Evolutionary conservation across 345 rosid species (phyloP).

Genomic region (Syzygium jambos): DNA sequence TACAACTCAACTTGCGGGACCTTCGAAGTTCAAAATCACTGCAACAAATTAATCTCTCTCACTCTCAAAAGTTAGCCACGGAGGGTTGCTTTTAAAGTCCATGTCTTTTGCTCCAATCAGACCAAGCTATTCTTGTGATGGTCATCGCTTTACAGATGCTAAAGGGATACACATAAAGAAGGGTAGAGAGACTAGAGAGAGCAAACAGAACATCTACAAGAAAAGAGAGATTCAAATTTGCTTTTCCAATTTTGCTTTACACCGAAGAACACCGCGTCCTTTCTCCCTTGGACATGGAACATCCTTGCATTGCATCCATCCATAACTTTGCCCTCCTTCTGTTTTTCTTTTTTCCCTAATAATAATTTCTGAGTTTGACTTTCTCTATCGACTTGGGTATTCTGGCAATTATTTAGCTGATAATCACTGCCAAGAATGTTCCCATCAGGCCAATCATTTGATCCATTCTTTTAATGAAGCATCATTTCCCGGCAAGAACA

Average conservation of each 20-base stretch:
- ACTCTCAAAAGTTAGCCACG: neutral
- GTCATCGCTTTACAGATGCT: neutral
- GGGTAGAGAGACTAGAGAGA: neutral
- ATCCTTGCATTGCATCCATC: neutral
- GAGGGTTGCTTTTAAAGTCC: neutral
- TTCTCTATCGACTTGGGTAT: neutral
- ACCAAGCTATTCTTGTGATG: neutral
- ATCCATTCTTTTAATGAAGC: neutral
- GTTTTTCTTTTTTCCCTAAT: neutral
- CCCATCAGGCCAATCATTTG: constrained; percentile 5
- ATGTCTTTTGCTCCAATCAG: neutral
- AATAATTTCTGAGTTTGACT: neutral
- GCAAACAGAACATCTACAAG: neutral
- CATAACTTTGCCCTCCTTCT: neutral
- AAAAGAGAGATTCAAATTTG: neutral
- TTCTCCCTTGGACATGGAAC: neutral
- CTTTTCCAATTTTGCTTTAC: neutral
- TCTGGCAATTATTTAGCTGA: neutral
- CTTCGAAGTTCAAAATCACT: neutral
- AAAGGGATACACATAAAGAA: neutral
- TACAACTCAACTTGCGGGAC: neutral
- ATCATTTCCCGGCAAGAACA: neutral
- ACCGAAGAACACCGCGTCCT: neutral
- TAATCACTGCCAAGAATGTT: neutral
- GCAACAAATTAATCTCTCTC: neutral